Base-by-base conservation (phyloP, 805 yeast species). In the Candida golubevii region DNA sequence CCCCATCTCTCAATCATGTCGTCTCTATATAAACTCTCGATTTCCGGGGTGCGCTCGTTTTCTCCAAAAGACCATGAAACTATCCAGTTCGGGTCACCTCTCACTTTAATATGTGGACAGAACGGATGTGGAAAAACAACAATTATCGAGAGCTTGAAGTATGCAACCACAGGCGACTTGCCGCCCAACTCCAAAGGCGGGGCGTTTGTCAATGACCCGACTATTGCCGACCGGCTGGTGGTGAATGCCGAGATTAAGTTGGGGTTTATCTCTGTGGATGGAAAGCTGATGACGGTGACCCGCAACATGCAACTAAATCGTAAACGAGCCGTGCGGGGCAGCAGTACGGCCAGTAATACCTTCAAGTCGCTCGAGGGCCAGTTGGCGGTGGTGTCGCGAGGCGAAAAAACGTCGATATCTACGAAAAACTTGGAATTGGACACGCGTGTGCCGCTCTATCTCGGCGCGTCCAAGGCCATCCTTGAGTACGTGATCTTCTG, bases 71-170 rank as follows among this genome's bases (percentile, higher is more conserved):
- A 80, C 37, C 74, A 87, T 28, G 97, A 93, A 59, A 83, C 90
- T 0, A 88, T 93, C 47, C 87, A 86, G 58, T 93, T 93, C 65
- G 89, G 90, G 12, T 78, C 79, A 38, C 99, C 99, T 0, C 67
- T 93, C 59, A 93, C 99, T 0, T 72, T 93, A 38, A 91, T 93
- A 42, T 96, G 95, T 27, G 99, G 99, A 0, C 85, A 85, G 41
- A 93, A 93, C 65, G 98, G 99, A 29, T 85, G 96, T 27, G 99
- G 99, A 9, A 91, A 93, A 61, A 93, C 98, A 0, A 90, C 98
- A 0, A 83, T 93, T 45, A 95, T 93, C 49, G 99, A 93, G 63
- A 89, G 97, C 61, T 71, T 93, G 48, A 79, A 89, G 60, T 93
- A 89, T 63, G 91, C 95, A 15, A 88, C 99, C 9, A 91, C 99